Evolutionary conservation across 1,139 yeast genomes (phyloP), one percentile per base, ranked within the genome.

Genomic region (Pichia sp.): DNA sequence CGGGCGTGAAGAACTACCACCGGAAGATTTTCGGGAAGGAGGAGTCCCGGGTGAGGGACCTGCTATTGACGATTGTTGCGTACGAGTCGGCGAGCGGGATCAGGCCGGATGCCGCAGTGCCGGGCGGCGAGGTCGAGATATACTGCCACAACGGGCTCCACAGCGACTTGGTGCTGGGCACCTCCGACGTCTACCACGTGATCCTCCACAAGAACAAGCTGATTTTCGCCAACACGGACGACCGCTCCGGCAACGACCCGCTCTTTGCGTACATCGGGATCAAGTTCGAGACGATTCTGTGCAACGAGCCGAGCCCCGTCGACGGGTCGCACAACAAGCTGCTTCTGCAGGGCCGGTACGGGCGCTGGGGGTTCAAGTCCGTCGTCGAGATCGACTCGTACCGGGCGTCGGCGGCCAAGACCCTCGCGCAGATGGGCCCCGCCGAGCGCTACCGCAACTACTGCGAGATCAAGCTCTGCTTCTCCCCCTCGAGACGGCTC

Each of bases 61-160:
- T 60, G 5, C 46, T 57, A 5, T 48, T 54, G n/a, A 52, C 57
- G 1, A 8, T 58, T 5, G 23, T 53, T 23, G 57, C 52, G 30
- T 60, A 60, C 50, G 59, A 59, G 41, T 13, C 45, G 8, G 5
- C 19, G 8, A 31, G 43, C 31, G 47, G 46, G 15, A 19, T 49
- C 4, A 15, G 16, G 26, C 34, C 19, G n/a, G 36, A 13, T 10
- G 36, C 10, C 36, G 36, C 13, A 32, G 6, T 41, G n/a, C 16
- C 29, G 10, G 46, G 36, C 10, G 19, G 45, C 3, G 31, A 43
- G 26, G 13, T 48, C n/a, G 56, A 57, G 26, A 50, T 61, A 10
- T 50, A 55, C 26, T 53, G 59, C 31, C 64, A 61, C 31, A 59
- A 59, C 47, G 64, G 64, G 2, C 29, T 62, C 5, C 56, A 54